Evolutionary conservation across 352 stramenopile genomes (phyloP), one percentile per base, ranked within the genome.

Genomic region (Peronospora destructor): DNA sequence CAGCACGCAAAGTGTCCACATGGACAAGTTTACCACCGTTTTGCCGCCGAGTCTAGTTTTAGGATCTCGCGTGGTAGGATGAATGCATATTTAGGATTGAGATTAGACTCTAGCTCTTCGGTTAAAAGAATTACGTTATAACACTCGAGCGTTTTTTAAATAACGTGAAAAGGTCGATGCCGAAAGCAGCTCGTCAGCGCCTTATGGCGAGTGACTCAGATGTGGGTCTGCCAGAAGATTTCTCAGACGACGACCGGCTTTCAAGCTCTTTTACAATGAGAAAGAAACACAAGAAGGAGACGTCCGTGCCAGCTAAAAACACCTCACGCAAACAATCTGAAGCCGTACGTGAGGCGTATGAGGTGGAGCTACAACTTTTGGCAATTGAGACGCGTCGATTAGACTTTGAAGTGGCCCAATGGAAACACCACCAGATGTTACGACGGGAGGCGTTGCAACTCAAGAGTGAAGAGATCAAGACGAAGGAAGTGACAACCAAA

Each of bases 401-500:
- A 11, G 55, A 65, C 30, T 64, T 65, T 26, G 45, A 65, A 28
- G 56, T 68, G 32, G 28, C 11, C 14, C 56, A 65, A 23, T 68
- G 60, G 60, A 68, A 65, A 23, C 55, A 53, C 32, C 55, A 65
- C n/a, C 49, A 62, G 12, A 25, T 29, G 11, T 45, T 65, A 30
- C 23, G 50, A n/a, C 30, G 11, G 5, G 55, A 59, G 26, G 44
- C 25, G 36, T 35, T 68, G 42, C 28, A 51, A 50, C 55, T 61
- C 11, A 65, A 68, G 47, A 36, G 41, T 1, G 55, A 65, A 34
- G 60, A 65, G 35, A 68, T 68, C 4, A 37, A 39, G 0, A 32
- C 53, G n/a, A 65, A 61, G 13, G 60, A 68, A 36, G n/a, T 39
- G 21, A 53, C 43, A 0, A 68, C 55, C 3, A 55, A 44, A 9